Conservation (phyloP, 2,329 filamentous ascomycete genomes). For the Proliferodiscus dingleyae region DNA sequence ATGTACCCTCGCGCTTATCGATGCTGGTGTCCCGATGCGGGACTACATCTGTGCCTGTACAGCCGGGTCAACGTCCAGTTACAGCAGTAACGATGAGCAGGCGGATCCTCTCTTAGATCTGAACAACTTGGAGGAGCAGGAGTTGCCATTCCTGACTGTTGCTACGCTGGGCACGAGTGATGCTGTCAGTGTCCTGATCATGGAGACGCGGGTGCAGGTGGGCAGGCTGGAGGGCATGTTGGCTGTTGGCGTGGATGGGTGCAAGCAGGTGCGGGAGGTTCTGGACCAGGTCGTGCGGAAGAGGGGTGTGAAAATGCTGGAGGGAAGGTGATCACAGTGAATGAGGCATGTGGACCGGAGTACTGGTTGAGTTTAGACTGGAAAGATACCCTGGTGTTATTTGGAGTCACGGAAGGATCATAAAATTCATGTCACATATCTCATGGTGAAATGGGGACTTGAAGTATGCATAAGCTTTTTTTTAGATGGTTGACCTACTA, state of each 20-base stretch:
- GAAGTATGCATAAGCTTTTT: background rate
- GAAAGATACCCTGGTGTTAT: slow-evolving; percentile 24
- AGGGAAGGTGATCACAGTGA: slow-evolving; percentile 48
- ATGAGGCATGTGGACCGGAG: slow-evolving; percentile 34
- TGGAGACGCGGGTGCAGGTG: slow-evolving; percentile 85
- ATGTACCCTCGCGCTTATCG: slow-evolving; percentile 82
- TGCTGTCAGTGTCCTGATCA: slow-evolving; percentile 71
- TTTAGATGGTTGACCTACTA: slow-evolving; percentile 2
- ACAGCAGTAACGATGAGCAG: slow-evolving; percentile 58
- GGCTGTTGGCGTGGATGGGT: slow-evolving; percentile 86
- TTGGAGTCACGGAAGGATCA: too few relatives aligned
- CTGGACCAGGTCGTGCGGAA: slow-evolving; percentile 75
- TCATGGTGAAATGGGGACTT: too few relatives aligned
- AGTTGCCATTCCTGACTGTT: slow-evolving; percentile 83
- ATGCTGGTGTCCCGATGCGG: slow-evolving; percentile 92
- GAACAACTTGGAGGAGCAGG: slow-evolving; percentile 75
- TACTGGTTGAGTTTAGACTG: background rate
- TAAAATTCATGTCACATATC: too few relatives aligned
- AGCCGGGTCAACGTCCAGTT: slow-evolving; percentile 69
- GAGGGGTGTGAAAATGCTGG: slow-evolving; percentile 61
- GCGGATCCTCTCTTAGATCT: slow-evolving; percentile 78
- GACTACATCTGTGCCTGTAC: slow-evolving; percentile 89
- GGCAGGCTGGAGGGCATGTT: slow-evolving; percentile 85
- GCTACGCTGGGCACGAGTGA: slow-evolving; percentile 72
- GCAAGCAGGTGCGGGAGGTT: slow-evolving; percentile 76